Conservation (phyloP, 2,329 filamentous ascomycete species). For the Arthrobotrys musiformis region DNA sequence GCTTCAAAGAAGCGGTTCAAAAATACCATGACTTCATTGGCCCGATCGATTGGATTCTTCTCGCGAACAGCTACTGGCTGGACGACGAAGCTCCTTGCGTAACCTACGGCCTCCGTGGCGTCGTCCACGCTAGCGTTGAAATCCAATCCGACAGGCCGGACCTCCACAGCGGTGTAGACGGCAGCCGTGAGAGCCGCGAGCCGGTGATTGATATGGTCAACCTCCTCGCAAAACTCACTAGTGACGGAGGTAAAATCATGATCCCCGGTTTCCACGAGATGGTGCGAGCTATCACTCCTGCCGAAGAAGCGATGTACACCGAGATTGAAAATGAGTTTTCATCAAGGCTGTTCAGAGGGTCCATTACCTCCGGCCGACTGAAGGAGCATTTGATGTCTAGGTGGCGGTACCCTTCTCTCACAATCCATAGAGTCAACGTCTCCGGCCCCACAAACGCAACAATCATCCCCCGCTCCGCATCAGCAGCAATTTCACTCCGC, state of each 20-base stretch:
- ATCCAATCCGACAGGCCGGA: conserved; percentile 88
- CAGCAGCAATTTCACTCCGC: conserved; percentile 86
- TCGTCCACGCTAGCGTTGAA: conserved; percentile 90
- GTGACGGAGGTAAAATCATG: conserved; percentile 79
- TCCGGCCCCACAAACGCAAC: conserved; percentile 89
- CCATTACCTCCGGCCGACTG: conserved; percentile 73
- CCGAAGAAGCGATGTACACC: conserved; percentile 59
- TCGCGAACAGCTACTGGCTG: conserved; percentile 98
- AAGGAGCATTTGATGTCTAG: conserved; percentile 88
- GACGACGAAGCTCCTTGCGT: conserved; percentile 95
- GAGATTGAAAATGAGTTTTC: conserved; percentile 57
- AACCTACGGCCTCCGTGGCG: conserved; percentile 91
- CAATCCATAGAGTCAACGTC: conserved; percentile 90
- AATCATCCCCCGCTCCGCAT: conserved; percentile 88
- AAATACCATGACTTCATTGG: conserved; percentile 86
- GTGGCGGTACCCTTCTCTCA: conserved; percentile 94
- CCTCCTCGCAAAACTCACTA: conserved; percentile 83
- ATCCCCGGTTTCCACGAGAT: conserved; percentile 70
- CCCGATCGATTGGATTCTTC: conserved; percentile 88
- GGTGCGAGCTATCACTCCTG: conserved; percentile 57
- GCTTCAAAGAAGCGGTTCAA: conserved; percentile 84
- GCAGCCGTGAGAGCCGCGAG: conserved; percentile 88
- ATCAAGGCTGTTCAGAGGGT: conserved; percentile 60
- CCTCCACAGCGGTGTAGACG: conserved; percentile 95
- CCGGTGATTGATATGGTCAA: conserved; percentile 90